phyloP scores from a whole-genome alignment of 2,329 filamentous ascomycete genomes.

The Bipolaris zeicola region DNA sequence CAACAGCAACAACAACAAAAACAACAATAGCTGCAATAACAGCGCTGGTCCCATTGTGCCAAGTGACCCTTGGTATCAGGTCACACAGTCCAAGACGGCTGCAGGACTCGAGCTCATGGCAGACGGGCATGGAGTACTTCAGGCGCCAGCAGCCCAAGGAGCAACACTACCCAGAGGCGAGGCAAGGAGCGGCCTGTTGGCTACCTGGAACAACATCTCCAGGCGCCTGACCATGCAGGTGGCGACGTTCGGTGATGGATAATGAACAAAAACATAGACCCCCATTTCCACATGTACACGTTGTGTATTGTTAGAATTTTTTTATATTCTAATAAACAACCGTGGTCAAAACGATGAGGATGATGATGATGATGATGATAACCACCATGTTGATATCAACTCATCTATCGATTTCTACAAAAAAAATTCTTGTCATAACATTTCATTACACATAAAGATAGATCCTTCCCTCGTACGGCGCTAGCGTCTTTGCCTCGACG shows the following conservation, averaged over 20 bases:
- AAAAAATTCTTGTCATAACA: background rate
- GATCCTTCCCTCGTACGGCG: conserved; percentile 39
- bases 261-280: background rate
- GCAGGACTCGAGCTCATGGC: conserved; percentile 31
- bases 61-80: conserved; percentile 44
- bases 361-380: too few species aligned
- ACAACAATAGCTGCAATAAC: too few species aligned
- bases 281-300: too few species aligned
- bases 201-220: conserved; percentile 45
- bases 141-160: conserved; percentile 9
- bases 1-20: too few species aligned
- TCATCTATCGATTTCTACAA: too few species aligned
- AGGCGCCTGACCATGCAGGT: conserved; percentile 32
- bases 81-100: conserved; percentile 43
- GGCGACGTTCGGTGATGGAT: conserved; percentile 18
- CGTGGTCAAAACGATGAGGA: too few species aligned
- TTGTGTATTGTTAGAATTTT: too few species aligned
- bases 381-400: too few species aligned
- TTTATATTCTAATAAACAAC: too few species aligned
- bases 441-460: conserved; percentile 26
- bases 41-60: too few species aligned
- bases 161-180: conserved; percentile 16
- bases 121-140: conserved; percentile 15
- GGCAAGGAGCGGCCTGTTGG: conserved; percentile 27
- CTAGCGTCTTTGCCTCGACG: conserved; percentile 23